Conservation (phyloP, 441 rosid species). For the Theobroma grandiflorum region DNA sequence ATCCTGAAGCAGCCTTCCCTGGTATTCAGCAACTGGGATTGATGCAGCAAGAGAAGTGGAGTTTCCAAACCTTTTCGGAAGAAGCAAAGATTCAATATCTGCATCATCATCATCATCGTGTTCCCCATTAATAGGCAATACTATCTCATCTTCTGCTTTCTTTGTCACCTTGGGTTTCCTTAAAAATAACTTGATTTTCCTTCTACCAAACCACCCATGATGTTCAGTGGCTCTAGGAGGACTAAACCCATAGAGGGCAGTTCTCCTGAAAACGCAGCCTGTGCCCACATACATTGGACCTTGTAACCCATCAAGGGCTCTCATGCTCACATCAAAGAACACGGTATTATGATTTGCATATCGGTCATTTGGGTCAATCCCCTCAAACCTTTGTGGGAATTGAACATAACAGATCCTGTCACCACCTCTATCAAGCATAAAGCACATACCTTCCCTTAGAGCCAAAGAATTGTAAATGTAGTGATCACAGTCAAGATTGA, state of each 20-base stretch:
- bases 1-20: slow-evolving; percentile 76
- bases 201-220: slow-evolving; percentile 71
- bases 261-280: slow-evolving; percentile 88
- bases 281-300: slow-evolving; percentile 96
- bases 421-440: slow-evolving; percentile 92
- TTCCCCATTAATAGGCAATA: slow-evolving; percentile 52
- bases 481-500: slow-evolving; percentile 91
- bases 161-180: slow-evolving; percentile 59
- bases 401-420: slow-evolving; percentile 84
- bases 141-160: slow-evolving; percentile 60
- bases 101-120: slow-evolving; percentile 56
- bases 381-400: slow-evolving; percentile 93
- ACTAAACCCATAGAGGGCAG: slow-evolving; percentile 84
- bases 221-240: slow-evolving; percentile 82
- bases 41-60: slow-evolving; percentile 76
- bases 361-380: slow-evolving; percentile 85
- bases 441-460: slow-evolving; percentile 91
- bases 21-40: slow-evolving; percentile 81
- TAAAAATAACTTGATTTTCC: slow-evolving; percentile 60
- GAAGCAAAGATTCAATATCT: slow-evolving; percentile 70
- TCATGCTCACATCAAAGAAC: slow-evolving; percentile 92
- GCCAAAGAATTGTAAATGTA: slow-evolving; percentile 82
- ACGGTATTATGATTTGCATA: slow-evolving; percentile 92
- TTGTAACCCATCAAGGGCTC: slow-evolving; percentile 89
- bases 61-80: slow-evolving; percentile 77